A percentile compares a stretch with the other conserved stretches of the same genome.
phyloP scores from a whole-genome alignment of 1,139 yeast species.

The Saccharomyces pastorianus region DNA sequence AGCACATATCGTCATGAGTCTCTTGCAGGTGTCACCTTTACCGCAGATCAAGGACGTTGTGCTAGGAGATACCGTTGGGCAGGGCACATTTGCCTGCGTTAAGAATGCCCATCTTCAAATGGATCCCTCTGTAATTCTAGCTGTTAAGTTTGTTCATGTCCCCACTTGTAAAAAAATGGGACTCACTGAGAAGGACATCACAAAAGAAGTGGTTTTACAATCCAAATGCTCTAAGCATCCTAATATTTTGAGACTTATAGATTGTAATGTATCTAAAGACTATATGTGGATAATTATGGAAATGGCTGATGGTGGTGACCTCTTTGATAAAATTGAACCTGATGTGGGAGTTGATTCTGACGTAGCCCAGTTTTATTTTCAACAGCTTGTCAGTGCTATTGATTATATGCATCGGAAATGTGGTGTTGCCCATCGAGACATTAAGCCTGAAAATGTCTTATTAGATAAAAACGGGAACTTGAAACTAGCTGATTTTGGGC shows the following conservation, averaged over 20 bases:
- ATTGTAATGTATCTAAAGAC: conserved; percentile 42
- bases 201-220: conserved; percentile 47
- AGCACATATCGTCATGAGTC: conserved; percentile 6
- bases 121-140: conserved; percentile 36
- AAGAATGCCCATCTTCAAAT: conserved; percentile 31
- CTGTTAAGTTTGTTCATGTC: conserved; percentile 50
- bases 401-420: conserved; percentile 49
- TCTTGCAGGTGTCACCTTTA: conserved; percentile 29
- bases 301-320: conserved; percentile 60
- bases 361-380: conserved; percentile 60
- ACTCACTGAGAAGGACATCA: conserved; percentile 39
- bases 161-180: conserved; percentile 40
- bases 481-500: conserved; percentile 61
- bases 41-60: conserved; percentile 34
- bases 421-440: conserved; percentile 82
- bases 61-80: conserved; percentile 38
- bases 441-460: conserved; percentile 83
- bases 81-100: conserved; percentile 42
- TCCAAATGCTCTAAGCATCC: conserved; percentile 48
- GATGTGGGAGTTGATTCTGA: conserved; percentile 60
- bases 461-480: conserved; percentile 59
- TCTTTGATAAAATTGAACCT: conserved; percentile 68
- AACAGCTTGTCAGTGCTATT: conserved; percentile 51
- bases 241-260: conserved; percentile 46
- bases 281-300: conserved; percentile 62